phyloP scores from a whole-genome alignment of 352 stramenopile genomes.

The Globisporangium spiculum region DNA sequence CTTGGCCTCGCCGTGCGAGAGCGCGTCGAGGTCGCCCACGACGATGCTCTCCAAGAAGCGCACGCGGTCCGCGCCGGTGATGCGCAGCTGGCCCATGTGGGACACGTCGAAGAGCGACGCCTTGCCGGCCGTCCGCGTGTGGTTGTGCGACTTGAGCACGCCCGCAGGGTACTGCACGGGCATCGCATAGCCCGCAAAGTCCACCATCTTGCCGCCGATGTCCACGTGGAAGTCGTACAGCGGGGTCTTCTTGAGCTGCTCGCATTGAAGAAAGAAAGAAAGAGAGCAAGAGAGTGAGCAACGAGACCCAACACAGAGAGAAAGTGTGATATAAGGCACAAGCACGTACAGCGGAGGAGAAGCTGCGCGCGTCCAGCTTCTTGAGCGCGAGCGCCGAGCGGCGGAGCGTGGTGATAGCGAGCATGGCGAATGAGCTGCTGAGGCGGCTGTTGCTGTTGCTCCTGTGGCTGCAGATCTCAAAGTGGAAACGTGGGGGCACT shows the following conservation, averaged over 20 bases:
- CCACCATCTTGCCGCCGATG: conserved; percentile 88
- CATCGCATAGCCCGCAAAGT: conserved; percentile 97
- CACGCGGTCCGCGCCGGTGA: conserved; percentile 92
- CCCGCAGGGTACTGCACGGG: conserved; percentile 96
- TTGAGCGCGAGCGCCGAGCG: conserved; percentile 15
- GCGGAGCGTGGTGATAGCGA: conserved; percentile 29
- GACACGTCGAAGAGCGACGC: conserved; percentile 98
- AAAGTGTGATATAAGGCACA: neutral
- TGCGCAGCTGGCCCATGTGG: conserved; percentile 97
- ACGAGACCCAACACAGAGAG: neutral
- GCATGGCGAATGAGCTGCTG: conserved; percentile 31
- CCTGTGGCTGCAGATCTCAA: neutral
- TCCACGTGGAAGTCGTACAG: conserved; percentile 76
- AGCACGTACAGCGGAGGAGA: conserved; percentile 8
- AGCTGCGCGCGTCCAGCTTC: conserved; percentile 13
- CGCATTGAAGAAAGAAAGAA: neutral
- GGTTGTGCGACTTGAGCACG: conserved; percentile 94
- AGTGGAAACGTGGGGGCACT: neutral
- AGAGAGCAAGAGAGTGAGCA: neutral
- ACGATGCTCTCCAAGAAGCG: conserved; percentile 96
- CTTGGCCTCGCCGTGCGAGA: conserved; percentile 87
- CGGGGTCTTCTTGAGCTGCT: conserved; percentile 75
- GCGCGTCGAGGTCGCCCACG: conserved; percentile 91
- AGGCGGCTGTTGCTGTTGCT: too few relatives aligned
- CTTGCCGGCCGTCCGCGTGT: conserved; percentile 63